A percentile compares a stretch with the other conserved stretches of the same genome.
Conservation (phyloP, 2,329 filamentous ascomycete genomes). For the Lasiodiplodia citricola region DNA sequence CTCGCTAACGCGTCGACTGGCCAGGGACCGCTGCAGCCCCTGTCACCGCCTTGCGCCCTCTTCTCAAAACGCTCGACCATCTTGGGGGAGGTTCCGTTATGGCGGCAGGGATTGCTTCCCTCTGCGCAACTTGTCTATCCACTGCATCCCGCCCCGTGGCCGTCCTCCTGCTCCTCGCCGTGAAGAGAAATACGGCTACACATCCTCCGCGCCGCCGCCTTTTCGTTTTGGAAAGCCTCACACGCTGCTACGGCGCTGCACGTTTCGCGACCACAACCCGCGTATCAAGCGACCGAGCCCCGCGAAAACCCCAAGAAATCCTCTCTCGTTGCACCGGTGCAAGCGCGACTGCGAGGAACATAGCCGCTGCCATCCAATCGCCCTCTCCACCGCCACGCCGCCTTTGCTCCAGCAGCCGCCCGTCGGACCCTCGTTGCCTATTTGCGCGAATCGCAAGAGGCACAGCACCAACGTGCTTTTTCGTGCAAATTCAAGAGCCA, state of each 20-base stretch:
- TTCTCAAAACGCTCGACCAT: constrained; percentile 1
- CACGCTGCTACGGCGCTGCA: constrained; percentile 24
- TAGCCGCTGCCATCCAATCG: constrained; percentile 8
- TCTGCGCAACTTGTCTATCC: background rate
- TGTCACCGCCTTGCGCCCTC: constrained; percentile 23
- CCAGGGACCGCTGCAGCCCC: constrained; percentile 22
- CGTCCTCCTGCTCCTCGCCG: background rate
- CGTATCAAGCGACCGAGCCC: constrained; percentile 9
- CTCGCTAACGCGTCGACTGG: constrained; percentile 23
- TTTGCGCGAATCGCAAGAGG: background rate
- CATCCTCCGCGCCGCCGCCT: too few relatives aligned
- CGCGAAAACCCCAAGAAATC: background rate
- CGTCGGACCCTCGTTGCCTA: background rate
- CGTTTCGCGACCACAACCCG: constrained; percentile 18
- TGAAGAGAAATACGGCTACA: background rate
- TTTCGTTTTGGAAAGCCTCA: constrained; percentile 7
- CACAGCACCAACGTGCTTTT: background rate
- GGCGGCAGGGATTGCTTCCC: constrained; percentile 28
- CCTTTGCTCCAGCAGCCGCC: constrained; percentile 11
- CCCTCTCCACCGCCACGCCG: background rate
- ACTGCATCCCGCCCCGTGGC: constrained; percentile 18
- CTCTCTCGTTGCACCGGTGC: background rate
- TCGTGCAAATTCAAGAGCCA: background rate
- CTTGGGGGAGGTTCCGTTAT: background rate
- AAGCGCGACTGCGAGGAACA: background rate